phyloP scores from a whole-genome alignment of 495 filamentous ascomycete species.

The Trichoderma asperelloides region DNA sequence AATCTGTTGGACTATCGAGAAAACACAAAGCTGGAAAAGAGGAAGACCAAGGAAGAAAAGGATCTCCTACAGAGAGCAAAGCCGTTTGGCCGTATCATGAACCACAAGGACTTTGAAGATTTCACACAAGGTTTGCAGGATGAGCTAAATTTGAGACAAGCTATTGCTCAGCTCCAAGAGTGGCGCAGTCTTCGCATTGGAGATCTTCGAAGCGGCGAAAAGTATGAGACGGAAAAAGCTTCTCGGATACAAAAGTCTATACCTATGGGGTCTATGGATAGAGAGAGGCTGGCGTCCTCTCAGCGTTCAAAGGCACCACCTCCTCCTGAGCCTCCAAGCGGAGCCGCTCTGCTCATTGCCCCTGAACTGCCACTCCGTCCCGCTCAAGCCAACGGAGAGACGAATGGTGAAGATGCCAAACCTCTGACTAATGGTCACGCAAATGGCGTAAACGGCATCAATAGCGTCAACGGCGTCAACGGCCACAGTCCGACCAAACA shows the following conservation, averaged over 20 bases:
- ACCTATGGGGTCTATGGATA: constrained; percentile 71
- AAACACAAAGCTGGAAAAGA: constrained; percentile 81
- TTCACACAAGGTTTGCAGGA: constrained; percentile 76
- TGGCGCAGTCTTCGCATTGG: constrained; percentile 80
- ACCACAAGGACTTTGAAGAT: constrained; percentile 76
- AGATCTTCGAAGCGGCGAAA: constrained; percentile 78
- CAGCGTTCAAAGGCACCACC: constrained; percentile 49
- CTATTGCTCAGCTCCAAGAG: constrained; percentile 85
- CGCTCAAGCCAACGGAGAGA: constrained; percentile 15
- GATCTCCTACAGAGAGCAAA: constrained; percentile 89
- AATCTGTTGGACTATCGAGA: constrained; percentile 85
- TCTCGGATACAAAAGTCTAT: constrained; percentile 58
- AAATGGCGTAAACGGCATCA: constrained; percentile 20
- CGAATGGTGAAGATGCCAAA: constrained; percentile 28
- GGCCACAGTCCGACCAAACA: constrained; percentile 26
- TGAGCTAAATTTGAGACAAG: constrained; percentile 83
- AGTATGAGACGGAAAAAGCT: constrained; percentile 88
- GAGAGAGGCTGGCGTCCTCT: constrained; percentile 57
- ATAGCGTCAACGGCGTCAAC: constrained; percentile 29
- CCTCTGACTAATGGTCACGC: constrained; percentile 32
- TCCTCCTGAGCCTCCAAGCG: constrained; percentile 59
- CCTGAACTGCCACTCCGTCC: constrained; percentile 62
- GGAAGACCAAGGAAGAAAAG: constrained; percentile 87
- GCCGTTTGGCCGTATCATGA: constrained; percentile 96
- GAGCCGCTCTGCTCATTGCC: constrained; percentile 61